phyloP scores from a whole-genome alignment of 1,284 basidiomycete genomes.

The Athelia sp. region DNA sequence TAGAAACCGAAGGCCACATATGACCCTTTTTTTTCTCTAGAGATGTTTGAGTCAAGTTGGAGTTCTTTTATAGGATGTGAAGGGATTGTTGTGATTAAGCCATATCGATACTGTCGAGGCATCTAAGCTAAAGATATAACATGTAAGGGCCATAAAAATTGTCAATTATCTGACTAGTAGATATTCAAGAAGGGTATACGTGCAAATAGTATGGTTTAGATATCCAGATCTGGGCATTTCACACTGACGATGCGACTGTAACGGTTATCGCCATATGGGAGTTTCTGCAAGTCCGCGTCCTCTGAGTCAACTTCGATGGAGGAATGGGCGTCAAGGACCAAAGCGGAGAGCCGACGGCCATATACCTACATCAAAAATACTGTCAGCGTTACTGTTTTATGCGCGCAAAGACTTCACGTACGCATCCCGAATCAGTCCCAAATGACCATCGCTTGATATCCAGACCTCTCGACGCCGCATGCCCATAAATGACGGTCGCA shows the following conservation, averaged over 20 bases:
- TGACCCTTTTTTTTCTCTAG: no score
- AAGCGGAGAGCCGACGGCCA: constrained; percentile 10
- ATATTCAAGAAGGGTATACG: no score
- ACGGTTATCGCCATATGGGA: constrained; percentile 24
- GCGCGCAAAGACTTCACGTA: constrained; percentile 30
- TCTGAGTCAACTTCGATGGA: constrained; percentile 17
- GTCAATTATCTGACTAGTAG: no score
- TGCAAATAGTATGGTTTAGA: no score
- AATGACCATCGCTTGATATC: constrained; percentile 77
- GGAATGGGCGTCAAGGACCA: constrained; percentile 29
- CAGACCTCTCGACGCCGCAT: constrained; percentile 70
- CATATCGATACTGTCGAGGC: no score
- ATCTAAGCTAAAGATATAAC: no score
- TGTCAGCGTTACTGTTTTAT: neutral
- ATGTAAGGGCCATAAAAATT: no score
- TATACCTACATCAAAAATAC: constrained; percentile 2
- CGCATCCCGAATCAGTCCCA: constrained; percentile 81
- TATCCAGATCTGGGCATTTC: no score
- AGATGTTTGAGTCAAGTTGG: no score
- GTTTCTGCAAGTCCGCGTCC: constrained; percentile 11
- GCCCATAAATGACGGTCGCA: constrained; percentile 79
- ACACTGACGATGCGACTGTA: constrained; percentile 28
- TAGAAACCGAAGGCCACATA: no score
- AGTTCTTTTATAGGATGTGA: no score
- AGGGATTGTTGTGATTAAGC: no score